A percentile compares a stretch with the other conserved stretches of the same genome.
Conservation (phyloP, 495 filamentous ascomycete genomes). For the Talaromyces thailandensis region DNA sequence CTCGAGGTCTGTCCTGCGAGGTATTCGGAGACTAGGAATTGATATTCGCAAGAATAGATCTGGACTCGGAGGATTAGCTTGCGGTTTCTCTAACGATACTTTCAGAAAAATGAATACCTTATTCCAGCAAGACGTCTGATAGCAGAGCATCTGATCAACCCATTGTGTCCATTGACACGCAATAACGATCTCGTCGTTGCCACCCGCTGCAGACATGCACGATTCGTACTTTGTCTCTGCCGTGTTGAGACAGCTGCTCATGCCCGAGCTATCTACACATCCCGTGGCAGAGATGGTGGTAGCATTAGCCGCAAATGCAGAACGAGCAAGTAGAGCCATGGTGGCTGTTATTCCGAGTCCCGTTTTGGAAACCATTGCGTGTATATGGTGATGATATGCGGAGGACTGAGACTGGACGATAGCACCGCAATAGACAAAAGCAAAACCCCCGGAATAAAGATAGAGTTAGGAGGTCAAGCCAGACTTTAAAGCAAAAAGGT, state of each 20-base stretch:
- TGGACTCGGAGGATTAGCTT: constrained; percentile 5
- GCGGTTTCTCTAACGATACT: background rate
- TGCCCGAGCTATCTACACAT: constrained; percentile 13
- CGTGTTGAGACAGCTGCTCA: constrained; percentile 11
- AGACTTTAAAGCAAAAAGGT: background rate
- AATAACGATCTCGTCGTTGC: constrained; percentile 11
- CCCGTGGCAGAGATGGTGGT: constrained; percentile 2
- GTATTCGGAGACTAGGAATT: constrained; percentile 24
- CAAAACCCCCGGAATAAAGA: background rate
- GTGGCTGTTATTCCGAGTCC: background rate
- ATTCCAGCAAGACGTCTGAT: constrained; percentile 16
- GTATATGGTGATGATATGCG: background rate
- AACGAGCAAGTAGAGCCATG: background rate
- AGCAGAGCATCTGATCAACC: constrained; percentile 13
- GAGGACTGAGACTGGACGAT: background rate
- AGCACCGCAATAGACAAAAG: background rate
- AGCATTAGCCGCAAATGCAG: background rate
- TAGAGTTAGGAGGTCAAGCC: background rate
- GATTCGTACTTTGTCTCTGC: constrained; percentile 4
- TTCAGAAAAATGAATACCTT: constrained; percentile 7
- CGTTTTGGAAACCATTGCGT: background rate
- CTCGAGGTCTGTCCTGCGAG: constrained; percentile 15
- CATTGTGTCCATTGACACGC: constrained; percentile 10
- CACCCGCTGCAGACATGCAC: constrained; percentile 12
- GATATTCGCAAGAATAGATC: constrained; percentile 25